A percentile compares a stretch with the other conserved stretches of the same genome.
These are phyloP conservation scores for Histomonas meleagridis DNA, from an alignment of 208 protist genomes.

Conservation along the genomic window DNA sequence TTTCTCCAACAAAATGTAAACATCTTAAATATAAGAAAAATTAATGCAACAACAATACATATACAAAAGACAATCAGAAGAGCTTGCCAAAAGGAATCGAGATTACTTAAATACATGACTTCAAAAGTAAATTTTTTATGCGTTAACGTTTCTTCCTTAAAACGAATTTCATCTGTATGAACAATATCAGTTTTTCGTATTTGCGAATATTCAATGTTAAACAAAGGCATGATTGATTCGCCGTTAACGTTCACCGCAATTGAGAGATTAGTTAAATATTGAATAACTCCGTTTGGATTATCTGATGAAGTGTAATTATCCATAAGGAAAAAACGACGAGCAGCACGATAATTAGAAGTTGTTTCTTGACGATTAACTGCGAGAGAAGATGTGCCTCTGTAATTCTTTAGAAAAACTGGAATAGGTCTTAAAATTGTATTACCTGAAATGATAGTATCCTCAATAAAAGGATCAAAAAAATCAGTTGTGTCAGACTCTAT, in stretches of 20 bases:
- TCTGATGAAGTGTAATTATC: slow-evolving; percentile 26
- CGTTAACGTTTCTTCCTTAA: background rate
- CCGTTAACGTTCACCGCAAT: background rate
- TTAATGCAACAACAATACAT: background rate
- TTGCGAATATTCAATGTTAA: background rate
- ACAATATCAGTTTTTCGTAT: background rate
- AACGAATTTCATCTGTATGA: too few relatives aligned
- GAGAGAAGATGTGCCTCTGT: background rate
- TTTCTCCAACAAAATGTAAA: background rate
- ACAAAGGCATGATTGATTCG: background rate
- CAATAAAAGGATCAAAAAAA: slow-evolving; percentile 15
- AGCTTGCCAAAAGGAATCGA: background rate
- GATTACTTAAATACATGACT: background rate
- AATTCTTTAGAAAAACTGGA: background rate
- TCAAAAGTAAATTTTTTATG: background rate
- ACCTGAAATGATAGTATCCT: background rate
- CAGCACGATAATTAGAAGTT: background rate
- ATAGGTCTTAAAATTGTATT: background rate
- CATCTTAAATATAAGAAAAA: background rate
- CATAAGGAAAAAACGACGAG: background rate
- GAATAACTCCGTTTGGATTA: background rate
- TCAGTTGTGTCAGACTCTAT: background rate
- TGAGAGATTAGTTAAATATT: background rate
- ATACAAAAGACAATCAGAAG: background rate
- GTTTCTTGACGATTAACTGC: background rate